A percentile compares a stretch with the other conserved stretches of the same genome.
These are phyloP conservation scores for Shiraia sp. DNA, from an alignment of 2,329 filamentous ascomycete genomes.

Conservation along the genomic window DNA sequence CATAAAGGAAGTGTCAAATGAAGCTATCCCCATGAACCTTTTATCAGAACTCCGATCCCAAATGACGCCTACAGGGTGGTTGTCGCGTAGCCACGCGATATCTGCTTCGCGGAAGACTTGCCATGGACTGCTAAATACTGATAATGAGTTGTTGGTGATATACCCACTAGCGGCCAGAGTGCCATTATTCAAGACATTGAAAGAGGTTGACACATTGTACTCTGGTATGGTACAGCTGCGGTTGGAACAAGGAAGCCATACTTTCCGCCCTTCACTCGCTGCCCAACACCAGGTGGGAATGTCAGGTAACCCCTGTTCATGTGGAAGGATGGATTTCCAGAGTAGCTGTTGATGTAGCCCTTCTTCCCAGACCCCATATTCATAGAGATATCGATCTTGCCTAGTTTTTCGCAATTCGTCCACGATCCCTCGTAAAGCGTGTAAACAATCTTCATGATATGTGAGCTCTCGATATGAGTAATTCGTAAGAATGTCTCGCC, in stretches of 20 bases:
- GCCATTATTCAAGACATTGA: background rate
- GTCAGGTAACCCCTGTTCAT: background rate
- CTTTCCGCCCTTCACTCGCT: background rate
- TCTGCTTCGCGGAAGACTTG: no score
- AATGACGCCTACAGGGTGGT: no score
- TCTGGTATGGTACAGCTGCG: no score
- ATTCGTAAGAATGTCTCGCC: background rate
- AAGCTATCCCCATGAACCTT: no score
- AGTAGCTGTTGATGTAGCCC: background rate
- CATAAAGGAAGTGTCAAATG: no score
- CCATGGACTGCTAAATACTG: no score
- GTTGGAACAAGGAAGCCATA: background rate
- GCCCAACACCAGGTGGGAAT: constrained; percentile 6
- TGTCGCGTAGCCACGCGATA: no score
- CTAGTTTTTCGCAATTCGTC: background rate
- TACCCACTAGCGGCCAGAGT: background rate
- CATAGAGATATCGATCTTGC: background rate
- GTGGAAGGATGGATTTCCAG: background rate
- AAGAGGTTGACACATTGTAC: background rate
- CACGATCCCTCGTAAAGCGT: constrained; percentile 1
- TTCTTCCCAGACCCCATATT: constrained; percentile 4
- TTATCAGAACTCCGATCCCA: no score
- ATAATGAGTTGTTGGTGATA: background rate
- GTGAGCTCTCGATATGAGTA: background rate
- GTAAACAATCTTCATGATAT: background rate